Conservation (phyloP, 768 basidiomycete genomes). For the Epithele typhae region DNA sequence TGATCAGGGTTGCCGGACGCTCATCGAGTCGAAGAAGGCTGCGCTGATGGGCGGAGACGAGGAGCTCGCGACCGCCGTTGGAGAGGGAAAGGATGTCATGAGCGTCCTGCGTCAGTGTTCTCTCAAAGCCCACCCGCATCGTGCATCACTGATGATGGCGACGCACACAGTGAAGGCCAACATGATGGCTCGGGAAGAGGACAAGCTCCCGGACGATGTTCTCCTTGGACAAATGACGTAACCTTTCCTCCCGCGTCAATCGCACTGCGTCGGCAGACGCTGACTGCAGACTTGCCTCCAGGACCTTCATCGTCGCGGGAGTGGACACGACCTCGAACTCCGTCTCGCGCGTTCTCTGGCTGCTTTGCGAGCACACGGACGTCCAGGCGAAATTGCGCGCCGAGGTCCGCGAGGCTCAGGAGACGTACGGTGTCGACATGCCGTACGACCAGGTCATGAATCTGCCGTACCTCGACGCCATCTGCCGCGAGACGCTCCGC, state of each 20-base stretch:
- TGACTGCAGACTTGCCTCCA: too few species aligned
- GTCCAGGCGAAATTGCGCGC: constrained; percentile 30
- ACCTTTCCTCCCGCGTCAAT: too few species aligned
- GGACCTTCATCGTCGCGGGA: too few species aligned
- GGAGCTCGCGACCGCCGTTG: constrained; percentile 13
- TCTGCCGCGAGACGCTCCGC: constrained; percentile 55
- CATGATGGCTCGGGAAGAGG: constrained; percentile 8
- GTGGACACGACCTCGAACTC: too few species aligned
- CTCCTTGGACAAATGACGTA: too few species aligned
- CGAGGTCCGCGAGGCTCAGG: constrained; percentile 9
- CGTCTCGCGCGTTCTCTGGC: constrained; percentile 1
- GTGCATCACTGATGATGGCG: too few species aligned
- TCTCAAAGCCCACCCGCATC: not conserved
- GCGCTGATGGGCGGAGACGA: constrained; percentile 12
- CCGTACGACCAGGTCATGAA: constrained; percentile 11
- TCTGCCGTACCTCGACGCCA: constrained; percentile 59
- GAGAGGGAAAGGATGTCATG: constrained; percentile 25
- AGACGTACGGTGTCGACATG: constrained; percentile 28
- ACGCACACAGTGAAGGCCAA: constrained; percentile 17
- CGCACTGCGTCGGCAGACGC: too few species aligned
- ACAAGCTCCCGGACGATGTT: constrained; percentile 4
- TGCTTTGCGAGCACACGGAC: constrained; percentile 26
- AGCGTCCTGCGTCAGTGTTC: constrained; percentile 22
- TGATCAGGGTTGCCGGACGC: constrained; percentile 20
- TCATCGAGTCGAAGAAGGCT: constrained; percentile 3